Percentiles rank a stretch among this genome's conserved stretches.
Evolutionary conservation across 2,329 filamentous ascomycete genomes (phyloP).

Genomic region (Colletotrichum zoysiae): DNA sequence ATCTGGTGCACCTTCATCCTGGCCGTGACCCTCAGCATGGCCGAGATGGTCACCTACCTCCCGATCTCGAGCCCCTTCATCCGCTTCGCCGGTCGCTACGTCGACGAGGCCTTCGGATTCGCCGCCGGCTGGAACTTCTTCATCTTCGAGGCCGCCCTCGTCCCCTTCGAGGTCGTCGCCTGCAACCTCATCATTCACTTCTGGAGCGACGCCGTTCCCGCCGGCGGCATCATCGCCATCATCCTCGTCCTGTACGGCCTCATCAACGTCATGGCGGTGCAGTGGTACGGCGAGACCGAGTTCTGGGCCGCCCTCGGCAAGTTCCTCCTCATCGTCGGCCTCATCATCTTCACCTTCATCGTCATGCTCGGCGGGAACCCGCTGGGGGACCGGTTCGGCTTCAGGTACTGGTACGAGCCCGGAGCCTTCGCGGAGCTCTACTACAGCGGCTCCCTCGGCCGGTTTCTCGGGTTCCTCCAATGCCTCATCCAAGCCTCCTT

Average conservation of each 20-base stretch:
- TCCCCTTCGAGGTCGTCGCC: conserved; percentile 76
- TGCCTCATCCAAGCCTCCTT: conserved; percentile 80
- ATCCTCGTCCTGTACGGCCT: conserved; percentile 58
- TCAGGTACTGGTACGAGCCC: conserved; percentile 74
- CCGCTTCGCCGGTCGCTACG: conserved; percentile 79
- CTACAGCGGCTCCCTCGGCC: conserved; percentile 74
- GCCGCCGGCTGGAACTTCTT: conserved; percentile 82
- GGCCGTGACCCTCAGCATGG: conserved; percentile 71
- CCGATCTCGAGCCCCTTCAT: conserved; percentile 85
- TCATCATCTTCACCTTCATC: conserved; percentile 83
- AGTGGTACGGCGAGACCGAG: conserved; percentile 82
- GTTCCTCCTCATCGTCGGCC: conserved; percentile 76
- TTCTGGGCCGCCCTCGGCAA: conserved; percentile 82
- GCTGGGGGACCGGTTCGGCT: conserved; percentile 77
- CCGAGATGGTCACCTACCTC: conserved; percentile 82
- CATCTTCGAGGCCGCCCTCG: conserved; percentile 75
- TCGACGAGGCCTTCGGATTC: conserved; percentile 81
- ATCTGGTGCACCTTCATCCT: conserved; percentile 74
- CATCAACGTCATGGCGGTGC: conserved; percentile 79
- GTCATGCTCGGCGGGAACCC: conserved; percentile 89
- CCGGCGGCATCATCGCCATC: conserved; percentile 72
- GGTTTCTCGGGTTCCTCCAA: conserved; percentile 80
- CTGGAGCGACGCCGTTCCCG: conserved; percentile 72
- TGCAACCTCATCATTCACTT: conserved; percentile 73
- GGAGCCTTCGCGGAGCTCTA: conserved; percentile 79